phyloP scores from a whole-genome alignment of 176 grass and related monocot species.

The Oryza officinalis region DNA sequence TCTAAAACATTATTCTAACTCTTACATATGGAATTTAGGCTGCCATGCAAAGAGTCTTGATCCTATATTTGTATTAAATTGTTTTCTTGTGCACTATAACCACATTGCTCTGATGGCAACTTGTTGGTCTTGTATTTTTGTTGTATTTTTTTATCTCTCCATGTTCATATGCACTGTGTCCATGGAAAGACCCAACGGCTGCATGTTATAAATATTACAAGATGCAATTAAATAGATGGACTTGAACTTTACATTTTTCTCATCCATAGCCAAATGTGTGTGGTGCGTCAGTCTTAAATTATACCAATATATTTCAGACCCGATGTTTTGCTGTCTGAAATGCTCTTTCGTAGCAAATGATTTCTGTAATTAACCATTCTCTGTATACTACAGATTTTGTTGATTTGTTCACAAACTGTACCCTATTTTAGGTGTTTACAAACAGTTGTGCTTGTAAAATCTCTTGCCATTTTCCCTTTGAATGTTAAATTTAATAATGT shows the following conservation, averaged over 20 bases:
- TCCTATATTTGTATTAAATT: not conserved
- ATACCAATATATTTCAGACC: not conserved
- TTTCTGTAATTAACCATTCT: conserved; percentile 24
- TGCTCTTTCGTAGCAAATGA: not conserved
- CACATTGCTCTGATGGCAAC: not conserved
- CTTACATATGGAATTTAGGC: too few species aligned
- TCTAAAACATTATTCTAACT: too few species aligned
- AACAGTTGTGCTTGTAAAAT: not conserved
- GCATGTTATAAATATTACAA: not conserved
- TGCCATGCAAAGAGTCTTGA: too few species aligned
- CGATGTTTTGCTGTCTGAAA: conserved; percentile 11
- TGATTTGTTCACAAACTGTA: too few species aligned
- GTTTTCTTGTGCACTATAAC: not conserved
- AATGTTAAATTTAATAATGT: conserved; percentile 23
- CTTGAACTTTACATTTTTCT: not conserved
- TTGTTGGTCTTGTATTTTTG: not conserved
- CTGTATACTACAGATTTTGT: not conserved
- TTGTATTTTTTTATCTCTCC: conserved; percentile 1
- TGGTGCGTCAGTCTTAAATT: not conserved
- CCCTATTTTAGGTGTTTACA: not conserved
- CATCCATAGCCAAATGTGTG: not conserved
- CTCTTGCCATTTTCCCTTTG: not conserved
- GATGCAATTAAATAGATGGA: not conserved
- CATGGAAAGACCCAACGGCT: too few species aligned
- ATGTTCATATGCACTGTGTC: not conserved